Base-by-base conservation (phyloP, 352 stramenopile genomes). In the Pythium oligandrum region DNA sequence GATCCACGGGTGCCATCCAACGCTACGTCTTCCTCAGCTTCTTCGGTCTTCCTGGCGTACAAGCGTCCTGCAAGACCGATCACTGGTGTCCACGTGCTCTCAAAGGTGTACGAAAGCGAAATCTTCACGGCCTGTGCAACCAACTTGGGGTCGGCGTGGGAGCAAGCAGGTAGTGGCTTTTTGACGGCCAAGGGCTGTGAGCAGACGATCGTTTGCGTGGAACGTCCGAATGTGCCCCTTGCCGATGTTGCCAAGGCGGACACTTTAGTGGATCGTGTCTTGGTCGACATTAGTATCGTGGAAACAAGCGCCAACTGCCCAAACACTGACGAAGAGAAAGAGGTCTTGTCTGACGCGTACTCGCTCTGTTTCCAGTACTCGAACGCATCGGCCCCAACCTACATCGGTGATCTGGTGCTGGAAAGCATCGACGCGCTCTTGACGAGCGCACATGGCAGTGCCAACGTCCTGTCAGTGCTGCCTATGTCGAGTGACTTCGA, bases 41-140 rank as follows among this genome's bases (percentile, higher is more conserved):
- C 9, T 10, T 39, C 46, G 46, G 40, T 65, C 2, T 48, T 53
- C 31, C 32, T 65, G 4, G 34, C n/a, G 17, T 59, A 53, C 40
- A 59, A 60, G 58, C 58, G 58, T 8, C 58, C 58, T 3, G 34
- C 48, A 30, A 44, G 51, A 4, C 58, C 58, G 9, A 65, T 65
- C 34, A 10, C 52, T 8, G 40, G 37, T 10, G 35, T 65, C 4
- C 39, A 30, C 0, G 7, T 65, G 46, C 30, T 59, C 4, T 35
- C 39, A 6, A 26, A 47, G 9, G 30, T 57, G 3, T 7, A 38
- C 7, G 1, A 32, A 0, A 48, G 3, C 4, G 49, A 35, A 2
- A 48, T 38, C 8, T 35, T 17, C 4, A 59, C 26, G 1, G 47
- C 46, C 9, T 59, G 52, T 31, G 37, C 33, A 2, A 35, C 5